Base-by-base conservation (phyloP, 2,329 filamentous ascomycete species). In the Exophiala alcalophila region DNA sequence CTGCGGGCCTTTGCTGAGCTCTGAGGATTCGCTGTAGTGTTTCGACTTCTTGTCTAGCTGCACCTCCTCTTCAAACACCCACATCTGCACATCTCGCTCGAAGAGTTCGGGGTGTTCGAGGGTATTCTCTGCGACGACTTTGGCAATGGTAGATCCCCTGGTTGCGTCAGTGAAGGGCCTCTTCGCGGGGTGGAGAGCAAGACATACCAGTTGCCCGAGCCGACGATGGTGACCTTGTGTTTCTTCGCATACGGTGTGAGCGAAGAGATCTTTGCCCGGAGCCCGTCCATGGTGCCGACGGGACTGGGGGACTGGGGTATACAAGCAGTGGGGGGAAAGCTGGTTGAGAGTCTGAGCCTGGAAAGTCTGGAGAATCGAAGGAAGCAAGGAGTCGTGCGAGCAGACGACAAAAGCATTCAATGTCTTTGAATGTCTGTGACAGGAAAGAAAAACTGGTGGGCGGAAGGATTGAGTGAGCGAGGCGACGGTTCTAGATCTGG, bases 81-180 rank as follows among this genome's bases (percentile, higher is more conserved):
- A 98, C 92, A 98, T 97, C 68, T 94, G 87, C 38, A 98, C 89
- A 50, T 88, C 74, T 63, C 83, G 73, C 61, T 97, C 86, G 63
- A 97, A 98, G 30, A 96, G 62, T 20, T 88, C 77, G 7, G 81
- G 76, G 68, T 95, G 75, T 53, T 77, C 81, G 50, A 77, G 80
- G 25, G 88, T 85, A 70, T 94, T 98, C 67, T 98, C 91, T 57
- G 90, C 90, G 38, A 96, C 79, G 50, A 98, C 94, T 71, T 98
- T 98, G 64, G 90, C 83, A 67, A 98, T 96, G 47, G 92, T 94
- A 48, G 89, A 95, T 58, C 92, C 92, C 90, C 86, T 92, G 48
- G 15, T 18, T 7, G 24, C 28, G 16, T 27, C 21, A 46, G 35
- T 19, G 11, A 15, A 10, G 30, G 12, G 20, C 15, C 28, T 9